phyloP scores from a whole-genome alignment of 331 rosid species.

The Ulmus americana region DNA sequence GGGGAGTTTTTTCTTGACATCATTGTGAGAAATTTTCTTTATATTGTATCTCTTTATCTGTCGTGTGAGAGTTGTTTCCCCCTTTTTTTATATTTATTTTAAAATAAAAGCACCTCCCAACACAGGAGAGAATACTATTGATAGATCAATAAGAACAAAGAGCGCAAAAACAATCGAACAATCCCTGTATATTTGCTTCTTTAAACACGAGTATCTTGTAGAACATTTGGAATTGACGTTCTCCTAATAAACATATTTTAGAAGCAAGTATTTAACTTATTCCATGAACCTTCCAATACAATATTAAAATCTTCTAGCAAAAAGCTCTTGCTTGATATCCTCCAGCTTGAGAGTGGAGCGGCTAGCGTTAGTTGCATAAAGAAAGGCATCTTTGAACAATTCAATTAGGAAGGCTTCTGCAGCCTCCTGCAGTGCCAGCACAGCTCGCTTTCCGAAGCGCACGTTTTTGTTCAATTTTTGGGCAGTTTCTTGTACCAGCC shows the following conservation, averaged over 20 bases:
- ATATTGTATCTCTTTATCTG: background rate
- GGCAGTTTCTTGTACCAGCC: slow-evolving; percentile 28
- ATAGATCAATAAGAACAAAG: too few species aligned
- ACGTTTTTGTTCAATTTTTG: slow-evolving; percentile 34
- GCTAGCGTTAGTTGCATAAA: slow-evolving; percentile 35
- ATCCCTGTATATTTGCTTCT: too few species aligned
- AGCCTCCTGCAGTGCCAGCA: slow-evolving; percentile 34
- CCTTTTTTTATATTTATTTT: too few species aligned
- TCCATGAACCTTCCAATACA: too few species aligned
- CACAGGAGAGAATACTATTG: too few species aligned
- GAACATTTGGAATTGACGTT: too few species aligned
- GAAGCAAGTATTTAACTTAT: too few species aligned
- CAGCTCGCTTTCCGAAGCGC: slow-evolving; percentile 39
- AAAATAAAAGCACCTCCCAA: too few species aligned
- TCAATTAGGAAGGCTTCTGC: slow-evolving; percentile 40
- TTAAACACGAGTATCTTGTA: too few species aligned
- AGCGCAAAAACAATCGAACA: too few species aligned
- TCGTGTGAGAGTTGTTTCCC: background rate
- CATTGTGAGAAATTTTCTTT: background rate
- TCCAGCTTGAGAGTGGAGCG: slow-evolving; percentile 23
- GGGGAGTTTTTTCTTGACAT: slow-evolving; percentile 8
- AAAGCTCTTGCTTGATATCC: slow-evolving; percentile 27
- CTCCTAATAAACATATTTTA: too few species aligned
- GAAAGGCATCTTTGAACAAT: slow-evolving; percentile 34
- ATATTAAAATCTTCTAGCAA: too few species aligned